phyloP scores from a whole-genome alignment of 192 early-diverging fungal genomes.

The Gryganskiella cystojenkinii region DNA sequence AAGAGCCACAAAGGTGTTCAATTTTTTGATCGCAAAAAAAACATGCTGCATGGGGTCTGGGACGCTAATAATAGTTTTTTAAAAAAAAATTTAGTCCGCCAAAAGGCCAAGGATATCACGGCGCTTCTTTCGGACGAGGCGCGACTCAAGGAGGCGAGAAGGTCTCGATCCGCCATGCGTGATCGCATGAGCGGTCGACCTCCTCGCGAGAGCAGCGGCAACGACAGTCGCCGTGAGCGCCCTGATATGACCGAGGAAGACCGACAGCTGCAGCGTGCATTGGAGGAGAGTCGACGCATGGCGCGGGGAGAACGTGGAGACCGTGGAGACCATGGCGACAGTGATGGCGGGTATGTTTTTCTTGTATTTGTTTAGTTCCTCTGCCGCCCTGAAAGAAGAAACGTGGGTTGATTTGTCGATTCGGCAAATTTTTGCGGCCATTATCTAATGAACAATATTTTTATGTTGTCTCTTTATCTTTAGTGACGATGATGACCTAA shows the following conservation, averaged over 20 bases:
- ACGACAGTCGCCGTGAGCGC: slow-evolving; percentile 36
- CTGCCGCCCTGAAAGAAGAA: too few relatives aligned
- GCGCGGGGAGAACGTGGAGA: slow-evolving; percentile 55
- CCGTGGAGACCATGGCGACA: slow-evolving; percentile 38
- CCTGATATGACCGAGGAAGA: slow-evolving; percentile 75
- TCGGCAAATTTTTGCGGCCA: background rate
- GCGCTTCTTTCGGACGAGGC: slow-evolving; percentile 80
- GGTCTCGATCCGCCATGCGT: slow-evolving; percentile 67
- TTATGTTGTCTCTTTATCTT: background rate
- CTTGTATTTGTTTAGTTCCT: too few relatives aligned
- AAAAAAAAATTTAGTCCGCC: slow-evolving; percentile 71
- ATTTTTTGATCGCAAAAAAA: too few relatives aligned
- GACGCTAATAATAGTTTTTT: background rate
- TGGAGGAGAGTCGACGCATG: slow-evolving; percentile 82
- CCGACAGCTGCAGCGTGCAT: slow-evolving; percentile 76
- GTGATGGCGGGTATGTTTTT: slow-evolving; percentile 12
- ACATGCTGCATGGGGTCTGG: background rate
- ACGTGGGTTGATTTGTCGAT: too few relatives aligned
- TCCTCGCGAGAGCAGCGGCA: slow-evolving; percentile 14
- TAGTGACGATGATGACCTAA: slow-evolving; percentile 43
- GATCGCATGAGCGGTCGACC: slow-evolving; percentile 61
- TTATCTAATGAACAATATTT: background rate
- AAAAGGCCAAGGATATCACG: slow-evolving; percentile 91
- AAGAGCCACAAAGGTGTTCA: too few relatives aligned
- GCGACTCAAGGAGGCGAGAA: slow-evolving; percentile 77